Base-by-base conservation (phyloP, 169 alveolate genomes). In the Cryptosporidium viatorum region DNA sequence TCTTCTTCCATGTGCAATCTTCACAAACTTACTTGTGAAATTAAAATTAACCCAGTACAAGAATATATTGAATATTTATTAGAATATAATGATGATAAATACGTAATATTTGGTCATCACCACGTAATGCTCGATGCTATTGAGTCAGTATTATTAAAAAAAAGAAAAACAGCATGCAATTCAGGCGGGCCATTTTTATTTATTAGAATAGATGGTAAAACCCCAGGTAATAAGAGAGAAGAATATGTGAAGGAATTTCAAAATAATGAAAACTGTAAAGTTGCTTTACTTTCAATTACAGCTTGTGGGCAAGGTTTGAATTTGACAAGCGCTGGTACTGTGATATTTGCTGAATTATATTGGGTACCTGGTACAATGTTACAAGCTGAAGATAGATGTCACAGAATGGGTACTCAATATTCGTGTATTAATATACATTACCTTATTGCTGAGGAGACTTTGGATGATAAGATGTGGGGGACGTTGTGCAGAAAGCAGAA, bases 381-480 rank as follows among this genome's bases (percentile, higher is more conserved):
- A 21, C 98, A 98, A 93, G 99, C 99, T 12, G 99, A 98, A 93
- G 99, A 97, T 93, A 92, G 99, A 33, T 99, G 97, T 35, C 99
- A 98, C 92, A 94, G 99, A 58, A 97, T 98, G 29, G 99, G 99
- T 12, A 93, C 96, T 16, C 87, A 93, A 70, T 94, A 93, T 91
- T 80, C 93, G 21, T 70, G 84, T 26, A 93, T 96, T 62, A 91
- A 96, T 70, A 85, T 96, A 26, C 96, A 96, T 92, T 96, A 96
- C 73, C 86, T 96, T 45, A 94, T 96, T 60, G 98, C 98, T 18
- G 94, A 93, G 71, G 89, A 92, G 69, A 92, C 96, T 23, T 74
- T 94, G 43, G 97, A 95, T 51, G 97, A 95, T 74, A 67, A 89
- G 39, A 92, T 95, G 80, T 95, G 97, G 97, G 89, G 89, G 0